Base-by-base conservation (phyloP, 805 yeast genomes). In the Sugiyamaella chiloensis region DNA sequence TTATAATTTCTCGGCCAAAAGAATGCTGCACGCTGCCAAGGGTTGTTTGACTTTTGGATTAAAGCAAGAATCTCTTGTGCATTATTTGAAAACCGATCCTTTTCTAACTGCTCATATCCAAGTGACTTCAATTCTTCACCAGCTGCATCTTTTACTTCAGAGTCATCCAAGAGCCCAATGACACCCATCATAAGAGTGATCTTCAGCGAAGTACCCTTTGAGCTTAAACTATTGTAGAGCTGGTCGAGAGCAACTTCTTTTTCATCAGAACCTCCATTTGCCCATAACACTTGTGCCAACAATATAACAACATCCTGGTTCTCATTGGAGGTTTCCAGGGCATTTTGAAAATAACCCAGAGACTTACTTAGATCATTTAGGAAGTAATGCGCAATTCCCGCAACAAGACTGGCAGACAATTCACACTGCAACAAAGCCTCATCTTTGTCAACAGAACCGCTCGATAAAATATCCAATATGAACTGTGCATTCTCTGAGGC, bases 221-320 rank as follows among this genome's bases (percentile, higher is more conserved):
- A 70, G 51, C 77, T 83, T 34, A 89, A 78, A 56, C 74, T 79
- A 20, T 75, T 73, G 56, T 85, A 83, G 37, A 91, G 66, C 63
- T 88, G 96, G 57, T 89, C 96, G 40, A 86, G 60, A 0, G 97
- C 96, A 1, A 89, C 90, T 53, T 81, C 84, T 50, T 80, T 82
- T 1, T 93, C 80, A 4, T 85, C 93, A n/a, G 32, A 24, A 0
- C 80, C 76, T n/a, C 80, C 85, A 48, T 78, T 78, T 2, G 87
- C 87, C 68, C 83, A 85, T 42, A 93, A 70, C 0, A 90, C 84
- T 60, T 89, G 95, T 0, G 93, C 79, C 17, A 87, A 74, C 24
- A 91, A 66, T 5, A 83, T 78, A 12, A 87, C 80, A n/a, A 88
- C 73, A 52, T 83, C 75, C 53, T 76, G 80, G 3, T 85, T 79